These are phyloP conservation scores for Tubosaeta sp. DNA, from an alignment of 768 basidiomycete genomes.

Conservation along the genomic window DNA sequence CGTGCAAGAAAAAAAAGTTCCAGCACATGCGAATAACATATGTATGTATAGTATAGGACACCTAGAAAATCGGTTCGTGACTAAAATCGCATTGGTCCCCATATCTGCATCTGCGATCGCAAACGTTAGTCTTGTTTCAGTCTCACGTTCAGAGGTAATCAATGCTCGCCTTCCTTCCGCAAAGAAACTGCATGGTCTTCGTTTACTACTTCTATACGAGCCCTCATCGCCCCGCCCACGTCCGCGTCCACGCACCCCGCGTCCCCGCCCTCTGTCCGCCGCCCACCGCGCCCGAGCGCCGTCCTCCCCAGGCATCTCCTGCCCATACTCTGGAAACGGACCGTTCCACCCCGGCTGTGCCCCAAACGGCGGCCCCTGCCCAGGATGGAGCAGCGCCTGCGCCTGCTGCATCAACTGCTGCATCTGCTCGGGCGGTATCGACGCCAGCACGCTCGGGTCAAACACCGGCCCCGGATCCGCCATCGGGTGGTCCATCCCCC, in stretches of 20 bases:
- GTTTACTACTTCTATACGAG: constrained; percentile 75
- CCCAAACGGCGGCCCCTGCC: constrained; percentile 32
- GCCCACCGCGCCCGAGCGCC: constrained; percentile 43
- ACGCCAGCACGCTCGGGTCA: constrained; percentile 39
- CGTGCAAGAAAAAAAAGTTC: background rate
- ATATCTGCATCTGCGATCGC: constrained; percentile 77
- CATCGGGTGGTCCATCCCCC: constrained; percentile 39
- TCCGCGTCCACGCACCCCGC: constrained; percentile 55
- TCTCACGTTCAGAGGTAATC: constrained; percentile 33
- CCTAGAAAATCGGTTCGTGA: constrained; percentile 49
- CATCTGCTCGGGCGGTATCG: constrained; percentile 55
- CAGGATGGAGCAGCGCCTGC: constrained; percentile 29
- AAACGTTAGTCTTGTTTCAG: constrained; percentile 37
- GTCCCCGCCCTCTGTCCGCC: constrained; percentile 45
- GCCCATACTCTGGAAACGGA: constrained; percentile 44
- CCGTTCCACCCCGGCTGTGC: constrained; percentile 38
- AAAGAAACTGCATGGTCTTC: constrained; percentile 89
- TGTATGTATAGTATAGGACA: background rate
- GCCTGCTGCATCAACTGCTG: constrained; percentile 54
- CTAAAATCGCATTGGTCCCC: constrained; percentile 86
- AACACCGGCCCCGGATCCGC: constrained; percentile 33
- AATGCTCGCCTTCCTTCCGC: constrained; percentile 88
- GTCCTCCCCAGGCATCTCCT: constrained; percentile 45
- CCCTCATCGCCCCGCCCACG: constrained; percentile 52
- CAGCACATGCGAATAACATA: constrained; percentile 12